Conservation (phyloP, 208 protist genomes). For the Perkinsela sp. region DNA sequence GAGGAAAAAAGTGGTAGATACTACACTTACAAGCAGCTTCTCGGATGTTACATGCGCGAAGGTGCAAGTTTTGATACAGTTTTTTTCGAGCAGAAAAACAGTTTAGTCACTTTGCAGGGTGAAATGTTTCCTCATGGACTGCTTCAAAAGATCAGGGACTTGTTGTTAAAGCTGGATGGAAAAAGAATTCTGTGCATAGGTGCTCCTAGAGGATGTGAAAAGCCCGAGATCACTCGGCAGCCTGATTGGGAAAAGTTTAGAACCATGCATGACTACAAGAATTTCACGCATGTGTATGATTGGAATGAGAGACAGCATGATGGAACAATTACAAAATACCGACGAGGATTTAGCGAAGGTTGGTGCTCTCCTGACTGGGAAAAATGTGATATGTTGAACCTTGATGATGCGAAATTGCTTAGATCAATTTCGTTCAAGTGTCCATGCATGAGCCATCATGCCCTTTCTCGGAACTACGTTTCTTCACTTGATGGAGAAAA, state of each 20-base stretch:
- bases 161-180: neutral
- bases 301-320: neutral
- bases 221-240: neutral
- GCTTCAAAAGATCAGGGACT: neutral
- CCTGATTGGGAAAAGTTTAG: neutral
- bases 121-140: neutral
- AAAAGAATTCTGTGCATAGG: neutral
- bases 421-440: neutral
- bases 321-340: neutral
- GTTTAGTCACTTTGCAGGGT: neutral
- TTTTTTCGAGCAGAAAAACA: neutral
- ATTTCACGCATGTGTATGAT: neutral
- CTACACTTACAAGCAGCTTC: no score
- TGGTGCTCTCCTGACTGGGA: neutral
- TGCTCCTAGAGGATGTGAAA: neutral
- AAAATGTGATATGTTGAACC: neutral
- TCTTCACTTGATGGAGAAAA: no score
- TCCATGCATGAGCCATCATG: neutral
- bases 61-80: no score
- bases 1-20: no score
- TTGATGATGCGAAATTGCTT: neutral
- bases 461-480: no score
- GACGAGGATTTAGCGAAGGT: neutral
- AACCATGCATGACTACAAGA: neutral
- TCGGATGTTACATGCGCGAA: no score